Base-by-base conservation (phyloP, 192 early-diverging fungal genomes). In the Coemansia sp. region DNA sequence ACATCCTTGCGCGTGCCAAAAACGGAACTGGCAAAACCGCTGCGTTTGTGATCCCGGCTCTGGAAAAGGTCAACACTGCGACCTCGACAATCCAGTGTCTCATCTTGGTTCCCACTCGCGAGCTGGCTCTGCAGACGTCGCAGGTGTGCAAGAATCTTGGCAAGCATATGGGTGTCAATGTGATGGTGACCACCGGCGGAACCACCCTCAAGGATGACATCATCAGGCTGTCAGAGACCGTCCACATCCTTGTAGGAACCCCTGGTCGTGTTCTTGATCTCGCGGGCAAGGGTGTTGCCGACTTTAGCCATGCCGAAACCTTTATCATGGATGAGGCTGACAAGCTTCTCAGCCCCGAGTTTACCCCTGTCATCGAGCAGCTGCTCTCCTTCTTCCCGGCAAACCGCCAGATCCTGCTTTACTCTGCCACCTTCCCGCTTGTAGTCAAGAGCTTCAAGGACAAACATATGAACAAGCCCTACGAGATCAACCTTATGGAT, bases 261-360 rank as follows among this genome's bases (percentile, higher is more conserved):
- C 97, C 97, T 5, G 97, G 97, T 33, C 93, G 97, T 75, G 90
- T 99, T 64, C 86, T 99, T 38, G 97, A 99, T 87, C 86, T 99
- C 22, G 97, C 97, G 1, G 92, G 93, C 58, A 99, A 98, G 75
- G 91, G 91, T 38, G 89, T 99, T 17, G 95, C 95, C 15, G 90
- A 96, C 77, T 92, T 99, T 66, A 89, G 89, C 74, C 88, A 94
- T 68, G 93, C 93, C 69, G 78, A 87, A 39, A 95, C 94, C 52
- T 91, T 99, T 85, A 93, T 99, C 55, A 98, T 99, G 97, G 97
- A 99, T 76, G 97, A 99, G 74, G 97, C 97, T 0, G 97, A 99
- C 83, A 99, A 99, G 85, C 89, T 99, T 37, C 87, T 99, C 35
- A 96, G 94, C 51, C 95, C 97, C 38, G 97, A 99, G 86, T 99